Percentiles rank a stretch among this genome's conserved stretches.
Evolutionary conservation across 768 basidiomycete genomes (phyloP).

Genomic region (Tricholoma matsutake): DNA sequence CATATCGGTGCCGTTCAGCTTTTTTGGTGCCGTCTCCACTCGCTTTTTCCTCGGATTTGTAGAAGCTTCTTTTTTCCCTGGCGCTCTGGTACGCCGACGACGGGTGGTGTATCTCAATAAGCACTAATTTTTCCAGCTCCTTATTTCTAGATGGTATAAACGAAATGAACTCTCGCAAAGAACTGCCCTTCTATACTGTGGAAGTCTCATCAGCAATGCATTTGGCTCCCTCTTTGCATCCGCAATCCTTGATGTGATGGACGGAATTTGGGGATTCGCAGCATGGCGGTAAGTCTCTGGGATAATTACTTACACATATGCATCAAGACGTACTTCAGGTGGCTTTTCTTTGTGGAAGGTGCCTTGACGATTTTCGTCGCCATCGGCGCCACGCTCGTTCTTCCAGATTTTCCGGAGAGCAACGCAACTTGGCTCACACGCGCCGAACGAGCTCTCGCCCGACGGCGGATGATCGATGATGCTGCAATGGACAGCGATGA

Average conservation of each 20-base stretch:
- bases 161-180: conserved; percentile 70
- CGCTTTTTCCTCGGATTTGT: conserved; percentile 78
- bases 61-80: conserved; percentile 74
- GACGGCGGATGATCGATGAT: conserved; percentile 67
- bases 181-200: conserved; percentile 70
- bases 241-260: conserved; percentile 72
- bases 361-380: conserved; percentile 55
- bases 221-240: conserved; percentile 84
- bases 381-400: conserved; percentile 57
- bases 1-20: conserved; percentile 38
- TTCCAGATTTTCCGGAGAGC: conserved; percentile 76
- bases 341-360: conserved; percentile 79
- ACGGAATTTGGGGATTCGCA: conserved; percentile 67
- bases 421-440: conserved; percentile 52
- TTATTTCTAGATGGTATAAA: conserved; percentile 79
- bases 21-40: conserved; percentile 62
- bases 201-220: conserved; percentile 80
- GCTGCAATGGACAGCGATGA: conserved; percentile 48
- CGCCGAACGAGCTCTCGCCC: conserved; percentile 58
- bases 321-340: conserved; percentile 36
- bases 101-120: neutral
- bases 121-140: conserved; percentile 34
- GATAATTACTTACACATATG: neutral
- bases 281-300: conserved; percentile 64
- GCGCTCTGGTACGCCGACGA: conserved; percentile 32